phyloP scores from a whole-genome alignment of 768 basidiomycete species.

The Suillus subaureus region DNA sequence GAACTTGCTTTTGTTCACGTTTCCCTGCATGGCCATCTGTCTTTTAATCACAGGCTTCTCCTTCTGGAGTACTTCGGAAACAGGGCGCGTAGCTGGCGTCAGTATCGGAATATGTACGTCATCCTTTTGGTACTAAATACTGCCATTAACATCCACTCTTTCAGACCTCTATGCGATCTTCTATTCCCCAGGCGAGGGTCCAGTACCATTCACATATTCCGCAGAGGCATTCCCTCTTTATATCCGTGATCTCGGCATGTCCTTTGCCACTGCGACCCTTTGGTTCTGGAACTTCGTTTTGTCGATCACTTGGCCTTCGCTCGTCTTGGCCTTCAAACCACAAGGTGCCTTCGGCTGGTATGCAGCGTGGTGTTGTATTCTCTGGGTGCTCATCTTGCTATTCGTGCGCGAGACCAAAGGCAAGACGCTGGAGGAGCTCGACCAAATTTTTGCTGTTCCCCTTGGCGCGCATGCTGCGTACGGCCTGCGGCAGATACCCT shows the following conservation, averaged over 20 bases:
- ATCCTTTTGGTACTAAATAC: too few relatives aligned
- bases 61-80: conserved; percentile 49
- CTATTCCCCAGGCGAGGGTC: conserved; percentile 87
- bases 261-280: conserved; percentile 61
- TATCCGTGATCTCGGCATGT: conserved; percentile 58
- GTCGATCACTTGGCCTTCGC: conserved; percentile 70
- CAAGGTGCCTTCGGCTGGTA: conserved; percentile 80
- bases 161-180: conserved; percentile 58
- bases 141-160: conserved; percentile 10
- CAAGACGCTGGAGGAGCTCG: conserved; percentile 60
- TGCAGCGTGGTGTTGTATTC: conserved; percentile 56
- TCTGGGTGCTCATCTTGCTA: conserved; percentile 60
- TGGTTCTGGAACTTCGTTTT: conserved; percentile 69
- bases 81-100: conserved; percentile 48
- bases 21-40: conserved; percentile 80
- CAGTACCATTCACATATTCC: conserved; percentile 89
- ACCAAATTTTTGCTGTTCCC: conserved; percentile 56
- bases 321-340: conserved; percentile 62
- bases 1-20: conserved; percentile 74
- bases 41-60: conserved; percentile 77
- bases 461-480: conserved; percentile 57
- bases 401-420: conserved; percentile 76
- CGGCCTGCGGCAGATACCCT: conserved; percentile 55
- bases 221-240: conserved; percentile 91
- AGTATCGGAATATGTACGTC: conserved; percentile 49